Conservation (phyloP, 768 basidiomycete species). For the Heimioporus sp. region DNA sequence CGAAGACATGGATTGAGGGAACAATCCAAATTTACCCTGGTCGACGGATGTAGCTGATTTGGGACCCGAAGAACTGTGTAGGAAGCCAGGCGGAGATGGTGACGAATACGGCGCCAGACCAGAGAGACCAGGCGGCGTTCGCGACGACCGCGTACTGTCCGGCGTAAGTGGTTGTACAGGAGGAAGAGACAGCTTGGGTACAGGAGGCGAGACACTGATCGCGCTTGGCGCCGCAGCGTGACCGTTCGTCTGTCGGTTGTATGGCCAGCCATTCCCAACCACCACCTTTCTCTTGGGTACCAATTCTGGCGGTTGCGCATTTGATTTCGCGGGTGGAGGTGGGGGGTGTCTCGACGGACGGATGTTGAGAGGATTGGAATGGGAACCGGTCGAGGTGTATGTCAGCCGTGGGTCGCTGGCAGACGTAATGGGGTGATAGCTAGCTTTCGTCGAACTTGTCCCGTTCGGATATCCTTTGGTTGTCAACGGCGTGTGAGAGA, state of each 20-base stretch:
- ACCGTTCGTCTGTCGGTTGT: constrained; percentile 28
- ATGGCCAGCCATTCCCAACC: constrained; percentile 52
- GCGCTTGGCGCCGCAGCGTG: constrained; percentile 7
- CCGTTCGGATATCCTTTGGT: constrained; percentile 10
- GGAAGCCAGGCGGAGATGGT: constrained; percentile 34
- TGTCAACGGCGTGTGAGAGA: constrained; percentile 18
- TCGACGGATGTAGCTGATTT: constrained; percentile 17
- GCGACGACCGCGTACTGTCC: constrained; percentile 33
- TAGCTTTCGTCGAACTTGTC: constrained; percentile 18
- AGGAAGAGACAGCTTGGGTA: constrained; percentile 10
- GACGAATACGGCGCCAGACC: constrained; percentile 31
- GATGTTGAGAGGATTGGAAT: constrained; percentile 55
- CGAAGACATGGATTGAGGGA: constrained; percentile 14
- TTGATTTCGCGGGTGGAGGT: constrained; percentile 6
- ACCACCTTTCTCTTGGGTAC: constrained; percentile 29
- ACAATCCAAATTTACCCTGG: constrained; percentile 16
- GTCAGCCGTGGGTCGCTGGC: constrained; percentile 32
- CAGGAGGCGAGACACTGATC: constrained; percentile 16
- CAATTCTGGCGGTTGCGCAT: constrained; percentile 11
- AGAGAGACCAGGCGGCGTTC: constrained; percentile 32
- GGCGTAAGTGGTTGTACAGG: constrained; percentile 24
- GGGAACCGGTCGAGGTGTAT: constrained; percentile 40
- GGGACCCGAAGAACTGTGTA: constrained; percentile 30
- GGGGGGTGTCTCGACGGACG: constrained; percentile 40
- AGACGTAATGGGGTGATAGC: constrained; percentile 28